Conservation (phyloP, 2,329 filamentous ascomycete genomes). For the Zymoseptoria brevis region DNA sequence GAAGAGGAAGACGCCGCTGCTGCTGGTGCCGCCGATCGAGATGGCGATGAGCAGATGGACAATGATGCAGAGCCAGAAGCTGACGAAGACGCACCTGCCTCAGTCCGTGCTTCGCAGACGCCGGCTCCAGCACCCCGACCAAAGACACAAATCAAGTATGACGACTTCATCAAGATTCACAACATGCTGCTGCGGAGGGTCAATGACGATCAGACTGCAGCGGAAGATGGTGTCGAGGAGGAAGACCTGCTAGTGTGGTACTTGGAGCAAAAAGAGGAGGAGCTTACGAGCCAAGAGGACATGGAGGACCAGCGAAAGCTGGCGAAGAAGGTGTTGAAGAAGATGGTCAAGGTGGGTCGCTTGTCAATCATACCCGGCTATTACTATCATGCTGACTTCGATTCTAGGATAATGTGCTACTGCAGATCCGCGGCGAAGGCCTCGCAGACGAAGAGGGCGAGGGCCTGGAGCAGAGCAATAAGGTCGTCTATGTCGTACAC, state of each 20-base stretch:
- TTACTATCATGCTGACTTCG: conserved; percentile 1
- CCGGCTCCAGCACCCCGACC: conserved; percentile 37
- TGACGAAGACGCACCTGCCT: conserved; percentile 30
- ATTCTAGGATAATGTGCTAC: conserved; percentile 50
- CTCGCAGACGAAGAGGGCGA: conserved; percentile 69
- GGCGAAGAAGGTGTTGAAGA: conserved; percentile 78
- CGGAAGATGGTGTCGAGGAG: conserved; percentile 75
- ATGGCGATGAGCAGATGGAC: conserved; percentile 48
- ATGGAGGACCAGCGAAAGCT: conserved; percentile 66
- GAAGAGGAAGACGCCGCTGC: conserved; percentile 54
- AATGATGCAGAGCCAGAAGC: conserved; percentile 28
- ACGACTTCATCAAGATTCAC: conserved; percentile 87
- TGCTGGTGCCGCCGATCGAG: conserved; percentile 36
- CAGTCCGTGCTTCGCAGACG: conserved; percentile 34
- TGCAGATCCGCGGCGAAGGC: conserved; percentile 69
- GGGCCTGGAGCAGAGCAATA: conserved; percentile 41
- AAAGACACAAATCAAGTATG: conserved; percentile 87
- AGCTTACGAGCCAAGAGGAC: conserved; percentile 73
- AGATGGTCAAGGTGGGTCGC: conserved; percentile 76
- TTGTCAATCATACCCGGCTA: not conserved
- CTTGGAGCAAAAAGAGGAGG: conserved; percentile 79
- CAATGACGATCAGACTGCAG: conserved; percentile 67
- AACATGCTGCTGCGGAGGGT: conserved; percentile 77
- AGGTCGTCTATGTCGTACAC: conserved; percentile 78
- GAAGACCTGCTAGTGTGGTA: conserved; percentile 83